Conservation (phyloP, 768 basidiomycete species). For the Boletus edulis region DNA sequence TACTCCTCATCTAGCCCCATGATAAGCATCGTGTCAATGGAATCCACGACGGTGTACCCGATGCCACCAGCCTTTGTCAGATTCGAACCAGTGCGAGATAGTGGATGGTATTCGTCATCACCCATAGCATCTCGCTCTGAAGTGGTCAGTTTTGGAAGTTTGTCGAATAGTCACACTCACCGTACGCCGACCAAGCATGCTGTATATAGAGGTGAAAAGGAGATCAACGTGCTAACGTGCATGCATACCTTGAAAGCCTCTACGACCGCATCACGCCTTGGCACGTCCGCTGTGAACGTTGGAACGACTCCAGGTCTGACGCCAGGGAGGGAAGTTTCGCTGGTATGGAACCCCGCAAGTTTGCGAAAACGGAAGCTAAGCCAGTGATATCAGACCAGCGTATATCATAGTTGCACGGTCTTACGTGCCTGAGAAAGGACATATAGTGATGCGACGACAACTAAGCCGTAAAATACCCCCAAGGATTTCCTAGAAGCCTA, state of each 20-base stretch:
- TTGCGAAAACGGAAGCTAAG: constrained; percentile 18
- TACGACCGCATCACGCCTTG: constrained; percentile 67
- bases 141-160: constrained; percentile 10
- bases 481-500: constrained; percentile 2
- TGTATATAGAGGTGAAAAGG: constrained; percentile 31
- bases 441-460: constrained; percentile 7
- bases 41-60: constrained; percentile 87
- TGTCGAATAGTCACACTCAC: constrained; percentile 38
- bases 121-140: constrained; percentile 90
- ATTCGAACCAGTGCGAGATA: constrained; percentile 72
- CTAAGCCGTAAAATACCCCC: constrained; percentile 10
- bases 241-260: constrained; percentile 72
- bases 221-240: background rate
- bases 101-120: constrained; percentile 88
- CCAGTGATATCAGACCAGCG: background rate
- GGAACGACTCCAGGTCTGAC: constrained; percentile 16
- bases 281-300: constrained; percentile 50
- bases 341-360: constrained; percentile 2
- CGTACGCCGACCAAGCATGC: constrained; percentile 88
- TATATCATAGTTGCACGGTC: background rate
- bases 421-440: constrained; percentile 21
- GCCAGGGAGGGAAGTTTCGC: constrained; percentile 13
- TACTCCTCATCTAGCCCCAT: constrained; percentile 85
- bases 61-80: constrained; percentile 77
- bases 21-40: constrained; percentile 82